Base-by-base conservation (phyloP, 2,329 filamentous ascomycete species). In the Monilinia polystroma region DNA sequence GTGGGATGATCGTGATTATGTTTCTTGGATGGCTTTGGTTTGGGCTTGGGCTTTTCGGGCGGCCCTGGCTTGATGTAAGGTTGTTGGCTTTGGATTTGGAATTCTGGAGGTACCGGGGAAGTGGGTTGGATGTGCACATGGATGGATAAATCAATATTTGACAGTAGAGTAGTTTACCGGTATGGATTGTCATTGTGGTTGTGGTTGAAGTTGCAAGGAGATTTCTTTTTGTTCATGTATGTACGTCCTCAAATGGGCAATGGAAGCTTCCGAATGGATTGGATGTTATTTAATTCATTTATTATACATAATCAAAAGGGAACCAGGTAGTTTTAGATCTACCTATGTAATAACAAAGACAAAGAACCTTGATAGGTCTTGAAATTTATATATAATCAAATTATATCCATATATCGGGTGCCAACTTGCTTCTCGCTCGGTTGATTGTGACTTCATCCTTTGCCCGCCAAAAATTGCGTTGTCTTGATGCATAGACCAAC, bases 401-500 rank as follows among this genome's bases (percentile, higher is more conserved):
- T 18, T 23, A 14, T 29, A 52, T 29, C 12, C n/a, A 52, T 16
- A 43, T 2, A 41, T 11, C 14, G 12, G 3, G 16, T 10, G 3
- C 32, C 51, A 54, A 35, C 10, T n/a, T 59, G 23, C 29, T 32
- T 47, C 56, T 59, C 56, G 26, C 56, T 59, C 56, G 41, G 11
- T 47, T 47, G 26, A 29, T 45, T 12, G 8, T 32, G 20, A 35
- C 55, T 49, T 49, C 26, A 35, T 7, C 26, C 35, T 49, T n/a
- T 32, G 18, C 3, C n/a, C 10, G 2, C 3, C 20, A 32, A 23
- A 56, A 41, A 23, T 4, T n/a, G 29, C 32, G 38, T 26, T 29
- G 16, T 16, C 20, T 20, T 11, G 32, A 62, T 62, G 58, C 58
- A 62, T 62, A 52, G 58, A 51, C 58, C 32, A 35, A 29, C 29